Percentiles rank a stretch among this genome's conserved stretches.
These are phyloP conservation scores for Cercospora sesami DNA, from an alignment of 2,329 filamentous ascomycete species.

Conservation along the genomic window DNA sequence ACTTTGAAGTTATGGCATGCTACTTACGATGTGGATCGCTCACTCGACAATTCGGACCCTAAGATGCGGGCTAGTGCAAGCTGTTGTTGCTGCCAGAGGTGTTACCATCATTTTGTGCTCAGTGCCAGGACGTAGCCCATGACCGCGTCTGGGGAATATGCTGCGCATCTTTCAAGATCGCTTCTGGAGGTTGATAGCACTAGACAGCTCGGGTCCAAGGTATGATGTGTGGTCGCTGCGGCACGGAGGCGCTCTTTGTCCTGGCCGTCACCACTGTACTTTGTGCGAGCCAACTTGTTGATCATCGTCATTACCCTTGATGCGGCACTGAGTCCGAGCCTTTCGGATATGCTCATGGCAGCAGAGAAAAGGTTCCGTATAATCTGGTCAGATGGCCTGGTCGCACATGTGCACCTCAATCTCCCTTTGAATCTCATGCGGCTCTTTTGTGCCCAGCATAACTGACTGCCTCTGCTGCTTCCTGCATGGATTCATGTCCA, in stretches of 20 bases:
- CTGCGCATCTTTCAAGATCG: neutral
- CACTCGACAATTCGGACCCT: neutral
- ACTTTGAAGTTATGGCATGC: neutral
- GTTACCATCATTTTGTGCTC: neutral
- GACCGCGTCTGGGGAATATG: neutral
- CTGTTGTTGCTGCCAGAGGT: neutral
- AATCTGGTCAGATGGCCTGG: neutral
- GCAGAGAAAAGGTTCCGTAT: neutral
- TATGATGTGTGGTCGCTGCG: neutral
- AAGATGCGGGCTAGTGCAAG: neutral
- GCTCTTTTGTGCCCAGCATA: neutral
- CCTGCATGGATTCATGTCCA: neutral
- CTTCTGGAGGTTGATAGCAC: neutral
- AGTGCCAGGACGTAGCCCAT: neutral
- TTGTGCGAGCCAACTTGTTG: neutral
- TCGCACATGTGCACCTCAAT: neutral
- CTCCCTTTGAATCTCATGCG: neutral
- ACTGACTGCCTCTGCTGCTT: neutral
- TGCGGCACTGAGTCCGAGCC: neutral
- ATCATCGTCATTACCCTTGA: neutral
- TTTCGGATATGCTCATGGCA: neutral
- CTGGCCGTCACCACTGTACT: neutral
- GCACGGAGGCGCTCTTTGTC: neutral
- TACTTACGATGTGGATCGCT: neutral
- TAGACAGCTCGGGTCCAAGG: neutral